Conservation (phyloP, 208 protist genomes). For the Trypanosoma mega region DNA sequence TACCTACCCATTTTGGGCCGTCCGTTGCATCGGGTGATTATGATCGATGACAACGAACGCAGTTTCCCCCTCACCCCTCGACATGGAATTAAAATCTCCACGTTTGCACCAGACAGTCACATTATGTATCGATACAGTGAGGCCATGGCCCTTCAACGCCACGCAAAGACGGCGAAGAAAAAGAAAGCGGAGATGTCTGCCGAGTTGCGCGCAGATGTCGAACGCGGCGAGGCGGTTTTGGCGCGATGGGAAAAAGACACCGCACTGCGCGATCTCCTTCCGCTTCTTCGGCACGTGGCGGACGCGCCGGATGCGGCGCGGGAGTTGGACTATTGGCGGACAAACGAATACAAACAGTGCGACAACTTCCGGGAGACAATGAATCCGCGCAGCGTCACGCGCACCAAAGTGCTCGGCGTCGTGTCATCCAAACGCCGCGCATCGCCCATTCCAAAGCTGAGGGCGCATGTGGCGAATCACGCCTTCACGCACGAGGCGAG, state of each 20-base stretch:
- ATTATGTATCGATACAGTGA: conserved; percentile 50
- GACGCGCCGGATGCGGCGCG: conserved; percentile 44
- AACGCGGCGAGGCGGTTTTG: conserved; percentile 42
- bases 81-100: conserved; percentile 63
- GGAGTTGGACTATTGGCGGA: conserved; percentile 83
- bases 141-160: conserved; percentile 18
- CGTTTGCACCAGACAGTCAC: conserved; percentile 56
- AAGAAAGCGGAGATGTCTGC: conserved; percentile 25
- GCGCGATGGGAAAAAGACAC: conserved; percentile 44
- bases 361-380: conserved; percentile 82
- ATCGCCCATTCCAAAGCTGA: conserved; percentile 52
- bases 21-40: conserved; percentile 52
- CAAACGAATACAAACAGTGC: conserved; percentile 64
- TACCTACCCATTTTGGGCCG: conserved; percentile 87
- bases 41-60: conserved; percentile 87
- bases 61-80: conserved; percentile 87
- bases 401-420: conserved; percentile 47
- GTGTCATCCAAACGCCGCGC: conserved; percentile 33
- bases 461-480: conserved; percentile 44
- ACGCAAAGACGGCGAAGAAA: conserved; percentile 11
- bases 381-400: conserved; percentile 53
- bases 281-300: conserved; percentile 60
- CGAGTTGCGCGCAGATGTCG: conserved; percentile 26
- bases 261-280: conserved; percentile 68
- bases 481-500: conserved; percentile 56